Evolutionary conservation across 2,329 filamentous ascomycete species (phyloP), one percentile per base, ranked within the genome.

Genomic region (Aspergillus persii): DNA sequence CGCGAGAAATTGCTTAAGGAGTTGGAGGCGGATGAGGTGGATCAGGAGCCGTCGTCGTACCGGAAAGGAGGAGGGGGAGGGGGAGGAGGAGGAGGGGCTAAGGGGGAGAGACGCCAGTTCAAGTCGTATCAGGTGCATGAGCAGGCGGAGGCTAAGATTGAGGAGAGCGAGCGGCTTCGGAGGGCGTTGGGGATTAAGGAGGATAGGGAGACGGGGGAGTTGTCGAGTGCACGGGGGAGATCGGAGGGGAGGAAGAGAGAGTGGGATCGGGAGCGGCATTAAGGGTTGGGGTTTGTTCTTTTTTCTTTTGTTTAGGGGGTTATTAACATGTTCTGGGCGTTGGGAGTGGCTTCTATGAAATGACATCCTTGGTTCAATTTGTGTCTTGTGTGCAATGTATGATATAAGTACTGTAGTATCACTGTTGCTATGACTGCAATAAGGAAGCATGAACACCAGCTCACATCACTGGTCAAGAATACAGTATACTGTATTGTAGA

Each of bases 111-210:
- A 71, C 78, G 60, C 70, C 83, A 85, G 8, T 83, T 98, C 64
- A 99, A 98, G 79, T 83, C 88, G 65, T 92, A 98, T 77, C 92
- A 98, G 77, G 92, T 98, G 23, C 95, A 99, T 79, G 95, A 98
- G 78, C 83, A 96, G 74, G 95, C 95, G 18, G 90, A 95, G 70
- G 95, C 94, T 61, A 99, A 99, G 84, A 94, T 96, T 67, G 89
- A 91, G 74, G 95, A 99, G 83, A 96, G 89, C 76, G 93, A 98
- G 78, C 85, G 90, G 68, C 80, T 99, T 73, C 82, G 94, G 64
- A 90, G 83, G 76, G 95, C 95, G 7, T 81, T 99, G 66, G 93
- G 92, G 53, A 96, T 98, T 69, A 88, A 88, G 71, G 88, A 89
- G 71, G 92, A 96, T 74, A 95, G 92, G 90, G 88, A 86, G 78